Evolutionary conservation across 768 basidiomycete genomes (phyloP), one percentile per base, ranked within the genome.

Genomic region (Trametes cinnabarina): DNA sequence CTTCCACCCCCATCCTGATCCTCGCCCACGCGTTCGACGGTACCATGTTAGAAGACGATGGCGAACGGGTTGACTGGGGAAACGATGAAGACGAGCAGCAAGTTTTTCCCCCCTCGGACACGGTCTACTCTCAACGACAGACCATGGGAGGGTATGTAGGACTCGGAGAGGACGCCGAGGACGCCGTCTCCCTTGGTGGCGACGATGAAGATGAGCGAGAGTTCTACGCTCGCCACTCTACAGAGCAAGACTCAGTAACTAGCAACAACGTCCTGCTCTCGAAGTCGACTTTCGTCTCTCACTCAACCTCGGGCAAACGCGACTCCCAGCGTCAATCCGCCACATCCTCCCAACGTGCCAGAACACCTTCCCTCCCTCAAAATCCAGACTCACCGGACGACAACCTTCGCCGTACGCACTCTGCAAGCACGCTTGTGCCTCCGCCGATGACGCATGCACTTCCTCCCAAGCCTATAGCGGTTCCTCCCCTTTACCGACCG

Each of bases 51-150:
- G 83, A 81, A 62, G 85, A 87, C 67, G 88, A 90, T 51, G 76
- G 72, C 26, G 88, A 90, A 66, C 72, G 81, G 25, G 76, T 90
- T 39, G 89, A 91, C 73, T 91, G 89, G 89, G 79, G 79, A 3
- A 75, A 80, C 55, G 79, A 79, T 17, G 80, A 80, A 42, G 79
- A 81, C 47, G 76, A 74, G 49, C 56, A 51, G 62, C 68, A 63
- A 64, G 56, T 39, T 57, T 19, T 32, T 12, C 11, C 35, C 28
- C 58, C 52, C 28, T 54, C 57, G 10, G 51, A 57, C 50, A 10
- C 62, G 37, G 43, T 53, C 11, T 57, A 62, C 47, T 44, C 52
- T 26, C 55, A 58, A 58, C 54, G 55, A 46, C 23, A 53, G 30
- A 42, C 60, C 30, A 53, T 28, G n/a, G 46, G 43, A 54, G 65